Base-by-base conservation (phyloP, 768 basidiomycete species). In the Rossbeevera mucosa region DNA sequence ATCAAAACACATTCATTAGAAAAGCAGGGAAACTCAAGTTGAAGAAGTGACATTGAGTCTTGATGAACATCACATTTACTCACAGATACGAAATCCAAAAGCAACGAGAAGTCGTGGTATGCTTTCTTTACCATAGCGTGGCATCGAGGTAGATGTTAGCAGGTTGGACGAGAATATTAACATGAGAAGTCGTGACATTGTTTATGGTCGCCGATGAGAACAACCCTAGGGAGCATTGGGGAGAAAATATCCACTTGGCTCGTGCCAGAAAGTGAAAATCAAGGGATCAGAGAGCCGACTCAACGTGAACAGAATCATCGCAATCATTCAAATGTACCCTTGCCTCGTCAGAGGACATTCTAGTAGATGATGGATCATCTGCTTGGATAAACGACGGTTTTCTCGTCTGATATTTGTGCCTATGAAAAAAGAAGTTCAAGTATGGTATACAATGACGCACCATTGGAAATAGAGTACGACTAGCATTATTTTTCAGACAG, bases 101-200 rank as follows among this genome's bases (percentile, higher is more conserved):
- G 91, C 79, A 54, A 86, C 89, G 51, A 81, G 74, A 16, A 91
- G 74, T n/a, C 77, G 74, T 47, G 74, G 63, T 31, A 85, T 66
- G 20, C 85, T 78, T 53, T 90, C 88, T 58, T 85, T 79, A 13
- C 88, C 88, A 78, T 75, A 80, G 2, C 89, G 90, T 47, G 89
- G 84, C 57, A 92, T 89, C 91, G 50, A 30, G 14, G 16, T 24
- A 29, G 12, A 25, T 2, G 38, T 58, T 50, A 53, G 57, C 36
- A 24, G n/a, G n/a, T n/a, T n/a, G n/a, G n/a, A 41, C 25, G 20
- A 18, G 4, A 42, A 2, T 9, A n/a, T 4, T 6, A 26, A 47
- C 4, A 31, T n/a, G 28, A 41, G n/a, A 40, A 12, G 7, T 33
- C 24, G 57, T 51, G 24, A 74, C 74, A 36, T 59, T 75, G 74